Conservation (phyloP, 345 rosid species). For the Brassica nigra region DNA sequence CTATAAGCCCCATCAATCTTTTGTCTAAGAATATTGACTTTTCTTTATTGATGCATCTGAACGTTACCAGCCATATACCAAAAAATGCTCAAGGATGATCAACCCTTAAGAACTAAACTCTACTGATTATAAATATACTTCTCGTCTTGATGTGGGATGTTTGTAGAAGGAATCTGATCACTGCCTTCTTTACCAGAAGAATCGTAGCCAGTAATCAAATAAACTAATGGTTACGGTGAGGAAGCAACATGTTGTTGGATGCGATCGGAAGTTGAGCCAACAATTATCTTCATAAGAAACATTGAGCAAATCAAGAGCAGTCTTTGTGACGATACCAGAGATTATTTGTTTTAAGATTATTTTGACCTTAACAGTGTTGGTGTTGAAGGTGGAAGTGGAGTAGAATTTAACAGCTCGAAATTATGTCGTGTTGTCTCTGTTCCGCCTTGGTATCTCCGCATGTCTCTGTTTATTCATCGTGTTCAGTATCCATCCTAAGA, state of each 20-base stretch:
- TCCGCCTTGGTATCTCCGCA: no score
- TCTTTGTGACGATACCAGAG: not conserved
- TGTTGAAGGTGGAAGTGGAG: not conserved
- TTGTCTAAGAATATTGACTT: no score
- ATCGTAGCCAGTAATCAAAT: not conserved
- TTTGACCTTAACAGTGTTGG: not conserved
- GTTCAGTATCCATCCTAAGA: no score
- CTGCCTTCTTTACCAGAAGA: not conserved
- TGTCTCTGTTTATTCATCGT: no score
- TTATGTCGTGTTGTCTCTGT: not conserved
- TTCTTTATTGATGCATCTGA: no score
- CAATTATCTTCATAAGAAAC: not conserved
- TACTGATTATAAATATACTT: no score
- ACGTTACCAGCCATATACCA: no score
- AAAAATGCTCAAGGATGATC: no score
- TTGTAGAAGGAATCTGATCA: no score
- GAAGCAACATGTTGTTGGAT: not conserved
- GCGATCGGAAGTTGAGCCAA: not conserved
- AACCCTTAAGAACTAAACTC: no score
- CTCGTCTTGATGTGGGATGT: no score
- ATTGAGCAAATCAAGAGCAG: not conserved
- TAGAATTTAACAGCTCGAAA: not conserved
- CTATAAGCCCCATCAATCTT: no score
- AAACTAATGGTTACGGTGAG: not conserved
- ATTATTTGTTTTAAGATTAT: not conserved